These are phyloP conservation scores for Erysiphe neolycopersici DNA, from an alignment of 2,329 filamentous ascomycete genomes.

Conservation along the genomic window DNA sequence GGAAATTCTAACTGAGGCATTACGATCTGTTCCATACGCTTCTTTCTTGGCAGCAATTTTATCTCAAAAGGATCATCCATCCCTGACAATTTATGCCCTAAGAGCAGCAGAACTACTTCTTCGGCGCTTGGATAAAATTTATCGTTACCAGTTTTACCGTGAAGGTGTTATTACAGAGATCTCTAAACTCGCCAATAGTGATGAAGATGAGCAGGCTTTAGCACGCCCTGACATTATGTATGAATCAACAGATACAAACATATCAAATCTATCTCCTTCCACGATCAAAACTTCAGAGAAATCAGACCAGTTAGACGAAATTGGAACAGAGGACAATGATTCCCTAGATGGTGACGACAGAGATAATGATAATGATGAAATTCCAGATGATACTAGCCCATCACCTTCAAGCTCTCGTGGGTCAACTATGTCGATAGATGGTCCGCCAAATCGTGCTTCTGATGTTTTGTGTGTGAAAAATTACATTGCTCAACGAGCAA, in stretches of 20 bases:
- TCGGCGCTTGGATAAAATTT: conserved; percentile 60
- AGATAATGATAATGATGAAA: conserved; percentile 23
- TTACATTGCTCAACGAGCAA: conserved; percentile 49
- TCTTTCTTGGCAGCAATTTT: conserved; percentile 89
- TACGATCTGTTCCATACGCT: conserved; percentile 75
- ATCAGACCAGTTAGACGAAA: conserved; percentile 8
- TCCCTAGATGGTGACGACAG: conserved; percentile 26
- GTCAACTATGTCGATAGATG: conserved; percentile 36
- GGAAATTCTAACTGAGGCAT: conserved; percentile 56
- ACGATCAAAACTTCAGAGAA: conserved; percentile 11
- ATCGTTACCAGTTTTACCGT: conserved; percentile 87
- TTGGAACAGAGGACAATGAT: conserved; percentile 19
- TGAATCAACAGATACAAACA: not conserved
- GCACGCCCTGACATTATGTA: conserved; percentile 2
- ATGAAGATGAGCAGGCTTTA: conserved; percentile 5
- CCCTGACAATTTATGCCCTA: conserved; percentile 61
- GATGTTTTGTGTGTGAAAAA: conserved; percentile 35
- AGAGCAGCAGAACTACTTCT: conserved; percentile 76
- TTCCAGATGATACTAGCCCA: conserved; percentile 19
- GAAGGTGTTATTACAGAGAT: conserved; percentile 92
- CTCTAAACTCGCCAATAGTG: conserved; percentile 37
- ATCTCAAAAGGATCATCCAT: conserved; percentile 79
- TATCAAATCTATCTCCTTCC: conserved; percentile 10
- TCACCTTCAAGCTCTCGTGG: conserved; percentile 24
- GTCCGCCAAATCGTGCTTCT: conserved; percentile 21